phyloP scores from a whole-genome alignment of 192 early-diverging fungal species.

The Rhizophagus sp. region DNA sequence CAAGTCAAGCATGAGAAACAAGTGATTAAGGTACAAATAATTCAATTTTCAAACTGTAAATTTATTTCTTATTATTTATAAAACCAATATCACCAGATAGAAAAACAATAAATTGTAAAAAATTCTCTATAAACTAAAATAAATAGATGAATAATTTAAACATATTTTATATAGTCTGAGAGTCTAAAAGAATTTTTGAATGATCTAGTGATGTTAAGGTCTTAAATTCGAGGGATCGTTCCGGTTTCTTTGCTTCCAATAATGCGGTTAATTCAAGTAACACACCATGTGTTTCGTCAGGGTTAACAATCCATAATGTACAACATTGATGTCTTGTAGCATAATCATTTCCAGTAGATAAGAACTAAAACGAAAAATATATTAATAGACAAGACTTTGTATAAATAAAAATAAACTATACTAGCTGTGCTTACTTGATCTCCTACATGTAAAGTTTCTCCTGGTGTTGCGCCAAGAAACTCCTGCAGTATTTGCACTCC shows the following conservation, averaged over 20 bases:
- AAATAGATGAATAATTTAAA: too few species aligned
- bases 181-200: too few species aligned
- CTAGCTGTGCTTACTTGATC: slow-evolving; percentile 60
- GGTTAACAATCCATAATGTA: slow-evolving; percentile 88
- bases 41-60: too few species aligned
- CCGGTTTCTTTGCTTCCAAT: slow-evolving; percentile 29
- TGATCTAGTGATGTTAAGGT: too few species aligned
- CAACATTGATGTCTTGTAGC: slow-evolving; percentile 82
- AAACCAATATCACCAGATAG: too few species aligned
- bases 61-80: too few species aligned
- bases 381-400: not conserved
- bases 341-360: slow-evolving; percentile 90
- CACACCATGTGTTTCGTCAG: slow-evolving; percentile 78
- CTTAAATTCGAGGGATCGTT: not conserved
- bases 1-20: too few species aligned
- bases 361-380: slow-evolving; percentile 54
- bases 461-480: slow-evolving; percentile 57
- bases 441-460: slow-evolving; percentile 80
- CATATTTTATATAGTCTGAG: too few species aligned
- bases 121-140: too few species aligned
- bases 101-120: too few species aligned
- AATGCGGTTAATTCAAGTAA: slow-evolving; percentile 62
- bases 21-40: too few species aligned
- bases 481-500: slow-evolving; percentile 82
- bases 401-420: not conserved